phyloP scores from a whole-genome alignment of 805 yeast species.

The Wickerhamiella cacticola region DNA sequence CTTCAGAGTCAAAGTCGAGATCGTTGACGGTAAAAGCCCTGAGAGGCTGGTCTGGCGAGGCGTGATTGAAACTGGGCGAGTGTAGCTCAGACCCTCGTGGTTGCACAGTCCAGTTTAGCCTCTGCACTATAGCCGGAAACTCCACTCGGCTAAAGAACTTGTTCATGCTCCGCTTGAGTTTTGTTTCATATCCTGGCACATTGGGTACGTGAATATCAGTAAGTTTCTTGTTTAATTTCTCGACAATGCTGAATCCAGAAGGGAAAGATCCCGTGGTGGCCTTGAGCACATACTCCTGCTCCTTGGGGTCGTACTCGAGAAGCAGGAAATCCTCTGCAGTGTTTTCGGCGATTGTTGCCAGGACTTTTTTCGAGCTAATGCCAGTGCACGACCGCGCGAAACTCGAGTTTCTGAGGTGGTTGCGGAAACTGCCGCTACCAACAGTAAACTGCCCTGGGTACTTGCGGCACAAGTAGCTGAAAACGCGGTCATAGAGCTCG shows the following conservation, averaged over 20 bases:
- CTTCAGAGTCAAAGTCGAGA: slow-evolving; percentile 31
- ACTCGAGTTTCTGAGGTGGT: slow-evolving; percentile 15
- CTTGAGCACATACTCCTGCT: slow-evolving; percentile 36
- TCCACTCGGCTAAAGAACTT: slow-evolving; percentile 48
- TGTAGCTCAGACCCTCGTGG: slow-evolving; percentile 38
- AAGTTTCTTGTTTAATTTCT: slow-evolving; percentile 41
- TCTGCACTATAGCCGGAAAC: slow-evolving; percentile 43
- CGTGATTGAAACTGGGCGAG: slow-evolving; percentile 37
- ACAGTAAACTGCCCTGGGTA: slow-evolving; percentile 43
- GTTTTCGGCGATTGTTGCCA: slow-evolving; percentile 20
- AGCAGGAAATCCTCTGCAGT: slow-evolving; percentile 57
- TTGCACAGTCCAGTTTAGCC: slow-evolving; percentile 64
- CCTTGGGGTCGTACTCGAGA: slow-evolving; percentile 35
- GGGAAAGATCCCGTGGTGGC: slow-evolving; percentile 54
- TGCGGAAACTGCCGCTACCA: slow-evolving; percentile 20
- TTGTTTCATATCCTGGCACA: slow-evolving; percentile 52
- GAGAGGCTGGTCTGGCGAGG: slow-evolving; percentile 27
- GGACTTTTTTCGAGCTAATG: not conserved
- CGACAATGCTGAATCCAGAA: slow-evolving; percentile 57
- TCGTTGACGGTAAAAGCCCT: slow-evolving; percentile 27
- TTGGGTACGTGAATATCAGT: slow-evolving; percentile 50
- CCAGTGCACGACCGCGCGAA: slow-evolving; percentile 17
- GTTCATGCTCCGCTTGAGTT: slow-evolving; percentile 52
- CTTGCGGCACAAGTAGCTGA: slow-evolving; percentile 33
- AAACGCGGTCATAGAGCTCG: slow-evolving; percentile 39